Evolutionary conservation across 768 basidiomycete genomes (phyloP), one percentile per base, ranked within the genome.

Genomic region (Tricholoma hemisulphureum): DNA sequence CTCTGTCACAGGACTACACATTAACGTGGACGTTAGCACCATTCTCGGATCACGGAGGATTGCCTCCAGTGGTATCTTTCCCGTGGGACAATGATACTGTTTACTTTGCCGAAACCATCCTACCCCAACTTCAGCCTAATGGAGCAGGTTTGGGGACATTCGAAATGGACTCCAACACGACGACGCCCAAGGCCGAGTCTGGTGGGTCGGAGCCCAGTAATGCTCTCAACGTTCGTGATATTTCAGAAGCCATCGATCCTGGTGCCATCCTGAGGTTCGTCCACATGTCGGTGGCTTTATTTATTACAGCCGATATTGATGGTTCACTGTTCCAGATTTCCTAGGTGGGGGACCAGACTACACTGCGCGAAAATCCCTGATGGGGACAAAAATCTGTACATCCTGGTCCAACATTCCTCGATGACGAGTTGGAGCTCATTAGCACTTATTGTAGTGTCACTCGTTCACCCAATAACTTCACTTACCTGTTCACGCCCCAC

Each of bases 101-200:
- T 7, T 77, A 74, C 53, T 76, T 78, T 56, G 63, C 77, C 1
- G 77, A 78, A 63, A 68, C 72, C 3, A 67, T 59, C 9, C 58
- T 61, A 7, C 69, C 71, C 3, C 76, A 77, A 53, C 64, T 78
- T 6, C 55, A 71, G 6, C 64, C 70, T 6, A 60, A 64, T 55
- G 77, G 77, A 6, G 68, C 58, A n/a, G 77, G 76, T 3, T 71
- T 74, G 56, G 77, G 77, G 18, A 74, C 73, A 6, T 74, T 77
- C 54, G 61, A 71, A 21, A 56, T 58, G 3, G 29, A 31, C 29
- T 31, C 20, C 41, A 23, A 43, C 18, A 65, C 67, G 26, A 59
- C 67, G 5, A 63, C 63, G 1, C 65, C 71, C 1, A 62, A 67
- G 0, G 55, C 62, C 18, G 45, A 65, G 3, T 26, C 51, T 45